Base-by-base conservation (phyloP, 1,139 yeast genomes). In the Pichia sp. region DNA sequence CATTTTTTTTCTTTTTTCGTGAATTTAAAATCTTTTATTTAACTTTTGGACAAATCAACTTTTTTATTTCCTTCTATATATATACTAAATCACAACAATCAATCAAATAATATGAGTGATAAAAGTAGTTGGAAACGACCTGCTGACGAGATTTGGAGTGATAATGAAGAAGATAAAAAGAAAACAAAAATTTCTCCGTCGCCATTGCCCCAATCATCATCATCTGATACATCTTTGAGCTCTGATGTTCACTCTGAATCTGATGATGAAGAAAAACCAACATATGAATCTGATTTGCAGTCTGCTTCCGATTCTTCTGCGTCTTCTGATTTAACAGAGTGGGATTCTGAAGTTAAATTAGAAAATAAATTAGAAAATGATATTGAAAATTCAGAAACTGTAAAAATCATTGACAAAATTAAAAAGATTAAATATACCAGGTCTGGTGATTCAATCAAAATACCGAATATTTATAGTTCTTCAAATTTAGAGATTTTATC, bases 401-500 rank as follows among this genome's bases (percentile, higher is more conserved):
- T 10, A 36, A 10, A 18, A 9, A 26, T 26, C 29, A 11, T 25
- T 27, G 28, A 18, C 18, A 25, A 37, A 27, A 7, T 34, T 11
- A n/a, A 18, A n/a, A 11, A 10, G n/a, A 18, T 34, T 34, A 18
- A 6, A 6, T n/a, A 18, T 7, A 34, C 8, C 36, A 34, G 36
- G 36, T 6, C 11, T 5, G 26, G 10, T 5, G 27, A 4, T 33
- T 8, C 11, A 27, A 32, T 25, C 10, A 32, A 36, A 35, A 36
- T 26, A 31, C 48, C 52, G 1, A 51, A 39, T 31, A 42, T 51
- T 9, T 51, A 51, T 41, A 39, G 28, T 10, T 44, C 52, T 5
- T 44, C 53, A 4, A 51, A 51, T 26, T 26, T 51, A 3, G 53
- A 48, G 29, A 43, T 51, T 6, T 8, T 50, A 5, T 45, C 50